These are phyloP conservation scores for Ligustrum vulgare DNA, from an alignment of 257 asterid species.

Conservation along the genomic window DNA sequence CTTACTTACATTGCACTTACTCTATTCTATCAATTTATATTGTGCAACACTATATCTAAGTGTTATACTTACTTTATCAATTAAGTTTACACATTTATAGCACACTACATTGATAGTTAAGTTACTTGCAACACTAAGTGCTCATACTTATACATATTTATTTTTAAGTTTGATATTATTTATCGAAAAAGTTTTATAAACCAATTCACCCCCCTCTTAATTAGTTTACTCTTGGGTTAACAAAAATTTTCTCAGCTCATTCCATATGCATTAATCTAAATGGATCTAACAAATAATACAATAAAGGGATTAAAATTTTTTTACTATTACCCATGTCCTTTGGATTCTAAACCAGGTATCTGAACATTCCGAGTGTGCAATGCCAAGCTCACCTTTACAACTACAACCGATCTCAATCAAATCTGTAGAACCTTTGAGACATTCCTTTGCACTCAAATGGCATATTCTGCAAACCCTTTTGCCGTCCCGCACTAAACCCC, in stretches of 20 bases:
- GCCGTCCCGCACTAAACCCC: constrained; percentile 26
- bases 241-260: background rate
- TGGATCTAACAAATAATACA: constrained; percentile 12
- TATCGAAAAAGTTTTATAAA: too few relatives aligned
- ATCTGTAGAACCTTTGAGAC: constrained; percentile 34
- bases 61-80: too few relatives aligned
- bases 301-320: background rate
- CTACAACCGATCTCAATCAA: constrained; percentile 86
- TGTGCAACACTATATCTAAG: too few relatives aligned
- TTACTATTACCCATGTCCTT: constrained; percentile 60
- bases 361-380: constrained; percentile 69
- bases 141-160: too few relatives aligned
- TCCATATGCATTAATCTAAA: background rate
- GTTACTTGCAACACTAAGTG: too few relatives aligned
- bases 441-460: constrained; percentile 65
- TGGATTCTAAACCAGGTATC: constrained; percentile 73
- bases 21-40: too few relatives aligned
- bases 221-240: too few relatives aligned
- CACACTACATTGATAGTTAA: too few relatives aligned
- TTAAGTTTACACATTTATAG: too few relatives aligned
- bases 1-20: too few relatives aligned
- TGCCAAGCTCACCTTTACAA: constrained; percentile 86
- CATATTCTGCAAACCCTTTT: constrained; percentile 68
- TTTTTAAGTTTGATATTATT: too few relatives aligned
- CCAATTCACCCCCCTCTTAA: too few relatives aligned